Evolutionary conservation across 2,329 filamentous ascomycete genomes (phyloP).

Genomic region (Tricladium varicosporioides): DNA sequence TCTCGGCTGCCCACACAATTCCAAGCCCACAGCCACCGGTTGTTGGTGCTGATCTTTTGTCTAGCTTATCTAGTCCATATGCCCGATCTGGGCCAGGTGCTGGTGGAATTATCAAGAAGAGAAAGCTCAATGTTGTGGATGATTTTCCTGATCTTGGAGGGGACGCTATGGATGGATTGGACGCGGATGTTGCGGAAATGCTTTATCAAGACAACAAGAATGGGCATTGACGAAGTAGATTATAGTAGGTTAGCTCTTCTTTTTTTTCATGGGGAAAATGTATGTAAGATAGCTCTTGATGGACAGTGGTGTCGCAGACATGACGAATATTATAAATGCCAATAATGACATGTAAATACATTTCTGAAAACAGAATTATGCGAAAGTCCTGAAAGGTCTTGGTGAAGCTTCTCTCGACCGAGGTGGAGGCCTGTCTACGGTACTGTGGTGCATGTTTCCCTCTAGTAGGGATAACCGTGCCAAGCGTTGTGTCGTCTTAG

Average conservation of each 20-base stretch:
- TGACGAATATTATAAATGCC: no score
- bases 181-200: conserved; percentile 60
- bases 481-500: no score
- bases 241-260: background rate
- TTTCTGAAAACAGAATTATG: no score
- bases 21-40: conserved; percentile 21
- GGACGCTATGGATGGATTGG: conserved; percentile 53
- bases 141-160: conserved; percentile 47
- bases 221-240: background rate
- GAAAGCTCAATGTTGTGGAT: conserved; percentile 45
- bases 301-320: no score
- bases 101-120: conserved; percentile 40
- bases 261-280: no score
- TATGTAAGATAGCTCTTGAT: background rate
- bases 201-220: conserved; percentile 37
- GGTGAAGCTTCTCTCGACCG: no score
- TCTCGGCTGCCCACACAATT: background rate
- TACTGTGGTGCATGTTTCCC: no score
- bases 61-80: conserved; percentile 36
- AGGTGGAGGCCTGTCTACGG: no score
- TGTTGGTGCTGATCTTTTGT: conserved; percentile 38
- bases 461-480: no score
- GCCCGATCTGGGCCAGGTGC: conserved; percentile 29
- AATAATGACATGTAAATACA: no score
- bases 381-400: no score